Evolutionary conservation across 257 asterid genomes (phyloP).

Genomic region (Solanum pinnatisectum): DNA sequence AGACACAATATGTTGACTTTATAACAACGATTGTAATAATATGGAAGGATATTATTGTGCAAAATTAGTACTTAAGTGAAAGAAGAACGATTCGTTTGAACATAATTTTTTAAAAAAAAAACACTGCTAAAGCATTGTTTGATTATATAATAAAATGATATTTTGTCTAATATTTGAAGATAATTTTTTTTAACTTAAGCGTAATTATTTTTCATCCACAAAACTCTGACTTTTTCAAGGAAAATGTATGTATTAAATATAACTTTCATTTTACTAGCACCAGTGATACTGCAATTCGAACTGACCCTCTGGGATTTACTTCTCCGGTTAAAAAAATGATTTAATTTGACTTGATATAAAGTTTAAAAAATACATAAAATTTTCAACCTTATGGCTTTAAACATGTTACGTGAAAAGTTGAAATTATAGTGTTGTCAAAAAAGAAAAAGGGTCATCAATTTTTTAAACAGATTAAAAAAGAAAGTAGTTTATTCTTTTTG

Average conservation of each 20-base stretch:
- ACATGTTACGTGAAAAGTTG: neutral
- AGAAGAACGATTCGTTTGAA: neutral
- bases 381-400: too few species aligned
- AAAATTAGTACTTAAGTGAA: neutral
- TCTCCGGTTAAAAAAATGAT: neutral
- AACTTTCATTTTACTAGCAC: neutral
- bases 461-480: too few species aligned
- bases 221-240: neutral
- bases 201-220: neutral
- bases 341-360: too few species aligned
- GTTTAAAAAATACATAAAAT: too few species aligned
- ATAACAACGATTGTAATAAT: neutral
- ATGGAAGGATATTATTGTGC: neutral
- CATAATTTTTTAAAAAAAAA: too few species aligned
- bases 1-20: neutral
- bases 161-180: neutral
- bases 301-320: neutral
- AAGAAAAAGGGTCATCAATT: too few species aligned
- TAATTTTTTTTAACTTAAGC: too few species aligned
- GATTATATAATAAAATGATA: too few species aligned
- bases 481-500: neutral
- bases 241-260: neutral
- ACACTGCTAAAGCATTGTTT: too few species aligned
- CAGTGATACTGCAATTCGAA: neutral
- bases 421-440: too few species aligned